These are phyloP conservation scores for Fomitopsis palustris DNA, from an alignment of 1,284 basidiomycete genomes.

Conservation along the genomic window DNA sequence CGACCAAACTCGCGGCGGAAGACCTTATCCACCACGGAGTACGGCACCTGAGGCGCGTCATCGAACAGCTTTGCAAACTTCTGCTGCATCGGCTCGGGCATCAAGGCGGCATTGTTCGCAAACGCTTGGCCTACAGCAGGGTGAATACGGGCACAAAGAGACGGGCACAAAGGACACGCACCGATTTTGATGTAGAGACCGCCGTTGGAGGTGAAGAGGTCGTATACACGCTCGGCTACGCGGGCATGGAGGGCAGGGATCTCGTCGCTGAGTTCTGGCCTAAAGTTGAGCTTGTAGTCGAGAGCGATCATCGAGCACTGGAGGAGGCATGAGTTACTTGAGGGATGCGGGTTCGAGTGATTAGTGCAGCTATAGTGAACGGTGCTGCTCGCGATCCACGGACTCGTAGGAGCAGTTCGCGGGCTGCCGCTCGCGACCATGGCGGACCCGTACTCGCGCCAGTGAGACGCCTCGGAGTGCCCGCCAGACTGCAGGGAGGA, in stretches of 20 bases:
- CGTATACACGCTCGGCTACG: slow-evolving; percentile 74
- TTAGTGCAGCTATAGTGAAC: no score
- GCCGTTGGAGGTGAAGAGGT: slow-evolving; percentile 76
- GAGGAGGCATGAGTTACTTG: not conserved
- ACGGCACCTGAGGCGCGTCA: slow-evolving; percentile 80
- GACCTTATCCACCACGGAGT: slow-evolving; percentile 66
- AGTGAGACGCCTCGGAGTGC: not conserved
- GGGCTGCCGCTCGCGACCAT: not conserved
- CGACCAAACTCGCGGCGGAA: slow-evolving; percentile 71
- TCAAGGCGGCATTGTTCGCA: slow-evolving; percentile 78
- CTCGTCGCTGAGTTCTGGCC: slow-evolving; percentile 53
- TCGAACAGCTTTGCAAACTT: slow-evolving; percentile 85
- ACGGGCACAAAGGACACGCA: slow-evolving; percentile 25
- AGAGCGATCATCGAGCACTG: slow-evolving; percentile 65
- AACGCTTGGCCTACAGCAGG: slow-evolving; percentile 59
- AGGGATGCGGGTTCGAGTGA: no score
- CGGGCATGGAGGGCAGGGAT: slow-evolving; percentile 81
- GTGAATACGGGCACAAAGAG: not conserved
- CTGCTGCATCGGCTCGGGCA: slow-evolving; percentile 78
- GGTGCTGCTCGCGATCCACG: no score
- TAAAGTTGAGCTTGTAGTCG: slow-evolving; percentile 87
- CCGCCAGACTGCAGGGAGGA: no score
- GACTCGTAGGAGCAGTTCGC: not conserved
- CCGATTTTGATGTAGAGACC: slow-evolving; percentile 92
- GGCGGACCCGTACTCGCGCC: not conserved